Conservation (phyloP, 768 basidiomycete species). For the Solioccasus polychromus region DNA sequence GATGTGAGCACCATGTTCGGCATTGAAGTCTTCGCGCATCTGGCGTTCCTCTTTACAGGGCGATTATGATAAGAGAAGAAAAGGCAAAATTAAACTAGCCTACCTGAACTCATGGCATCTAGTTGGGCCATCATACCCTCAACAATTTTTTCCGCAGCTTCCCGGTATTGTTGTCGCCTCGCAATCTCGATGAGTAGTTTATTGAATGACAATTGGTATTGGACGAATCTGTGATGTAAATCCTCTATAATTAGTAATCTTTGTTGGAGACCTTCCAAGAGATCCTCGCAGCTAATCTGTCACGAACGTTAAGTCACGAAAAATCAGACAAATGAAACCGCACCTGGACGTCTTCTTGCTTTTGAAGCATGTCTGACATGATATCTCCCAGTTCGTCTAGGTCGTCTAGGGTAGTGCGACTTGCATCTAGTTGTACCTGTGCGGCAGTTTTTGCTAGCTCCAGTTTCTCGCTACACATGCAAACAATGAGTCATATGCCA, state of each 20-base stretch:
- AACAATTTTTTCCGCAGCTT: conserved; percentile 63
- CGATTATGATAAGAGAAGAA: neutral
- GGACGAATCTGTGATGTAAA: conserved; percentile 62
- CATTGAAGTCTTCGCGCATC: conserved; percentile 65
- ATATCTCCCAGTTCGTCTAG: conserved; percentile 77
- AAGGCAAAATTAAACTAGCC: conserved; percentile 1
- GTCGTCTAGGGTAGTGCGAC: conserved; percentile 52
- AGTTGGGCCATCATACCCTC: conserved; percentile 64
- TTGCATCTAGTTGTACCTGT: conserved; percentile 48
- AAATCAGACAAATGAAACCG: conserved; percentile 6
- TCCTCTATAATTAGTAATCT: conserved; percentile 62
- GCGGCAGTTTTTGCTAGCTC: conserved; percentile 39
- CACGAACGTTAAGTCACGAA: neutral
- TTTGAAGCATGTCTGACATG: conserved; percentile 73
- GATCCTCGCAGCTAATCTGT: conserved; percentile 52
- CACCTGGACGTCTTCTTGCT: conserved; percentile 70
- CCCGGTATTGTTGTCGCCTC: conserved; percentile 63
- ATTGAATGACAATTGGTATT: conserved; percentile 71
- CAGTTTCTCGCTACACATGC: conserved; percentile 50
- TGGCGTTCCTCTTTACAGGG: conserved; percentile 58
- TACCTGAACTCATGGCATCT: conserved; percentile 65
- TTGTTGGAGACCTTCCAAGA: conserved; percentile 54
- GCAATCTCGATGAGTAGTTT: conserved; percentile 73
- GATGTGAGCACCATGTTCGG: conserved; percentile 67
- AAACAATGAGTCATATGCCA: conserved; percentile 2